phyloP scores from a whole-genome alignment of 2,329 filamentous ascomycete genomes.

The Conoideocrella luteorostrata region DNA sequence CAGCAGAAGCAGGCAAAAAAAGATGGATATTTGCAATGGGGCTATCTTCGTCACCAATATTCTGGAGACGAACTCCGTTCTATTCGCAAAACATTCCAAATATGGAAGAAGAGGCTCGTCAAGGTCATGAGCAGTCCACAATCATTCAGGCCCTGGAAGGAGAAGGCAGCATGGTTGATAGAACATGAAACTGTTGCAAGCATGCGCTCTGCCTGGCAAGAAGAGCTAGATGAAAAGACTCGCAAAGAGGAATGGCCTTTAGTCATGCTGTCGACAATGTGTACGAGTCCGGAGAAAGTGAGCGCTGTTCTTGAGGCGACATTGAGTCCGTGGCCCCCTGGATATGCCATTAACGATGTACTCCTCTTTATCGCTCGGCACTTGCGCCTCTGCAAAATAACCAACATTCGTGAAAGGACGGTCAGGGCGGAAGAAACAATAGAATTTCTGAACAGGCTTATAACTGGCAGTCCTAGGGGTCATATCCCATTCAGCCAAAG shows the following conservation, averaged over 20 bases:
- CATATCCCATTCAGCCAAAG: slow-evolving; percentile 32
- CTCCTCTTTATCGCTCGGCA: slow-evolving; percentile 24
- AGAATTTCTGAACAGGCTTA: slow-evolving; percentile 20
- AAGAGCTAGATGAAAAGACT: slow-evolving; percentile 16
- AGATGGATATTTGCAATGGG: slow-evolving; percentile 23
- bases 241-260: slow-evolving; percentile 24
- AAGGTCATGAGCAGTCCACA: slow-evolving; percentile 11
- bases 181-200: slow-evolving; percentile 19
- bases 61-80: slow-evolving; percentile 15
- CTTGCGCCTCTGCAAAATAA: slow-evolving; percentile 13
- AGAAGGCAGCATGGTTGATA: slow-evolving; percentile 24
- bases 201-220: slow-evolving; percentile 29
- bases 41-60: slow-evolving; percentile 23
- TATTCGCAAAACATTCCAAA: slow-evolving; percentile 19
- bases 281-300: slow-evolving; percentile 24
- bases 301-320: slow-evolving; percentile 30
- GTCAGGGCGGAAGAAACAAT: slow-evolving; percentile 24
- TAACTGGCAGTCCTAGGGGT: slow-evolving; percentile 21
- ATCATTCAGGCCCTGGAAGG: slow-evolving; percentile 19
- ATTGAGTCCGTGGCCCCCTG: slow-evolving; percentile 26
- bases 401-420: slow-evolving; percentile 14
- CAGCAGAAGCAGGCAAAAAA: neutral
- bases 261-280: slow-evolving; percentile 30
- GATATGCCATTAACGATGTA: slow-evolving; percentile 32
- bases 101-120: slow-evolving; percentile 22